Base-by-base conservation (phyloP, 805 yeast genomes). In the Ogataea glucozyma region DNA sequence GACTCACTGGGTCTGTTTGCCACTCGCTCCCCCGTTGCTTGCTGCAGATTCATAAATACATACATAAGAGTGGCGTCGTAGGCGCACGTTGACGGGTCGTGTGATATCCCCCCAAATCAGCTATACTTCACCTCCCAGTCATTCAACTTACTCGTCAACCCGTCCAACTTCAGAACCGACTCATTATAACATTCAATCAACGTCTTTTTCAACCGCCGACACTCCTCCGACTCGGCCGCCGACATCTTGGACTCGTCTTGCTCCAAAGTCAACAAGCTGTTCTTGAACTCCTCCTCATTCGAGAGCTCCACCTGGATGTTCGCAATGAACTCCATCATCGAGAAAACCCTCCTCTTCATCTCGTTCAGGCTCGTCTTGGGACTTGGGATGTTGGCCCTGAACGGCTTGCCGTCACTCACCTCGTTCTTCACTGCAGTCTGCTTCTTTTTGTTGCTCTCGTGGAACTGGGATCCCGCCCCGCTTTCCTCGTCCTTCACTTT, bases 301-400 rank as follows among this genome's bases (percentile, higher is more conserved):
- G 83, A 82, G 47, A 91, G 67, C 57, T 91, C 98, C 48, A 83
- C 65, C 62, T 89, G 96, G 1, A 95, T 85, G 40, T 96, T 73
- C 10, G 90, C 88, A 19, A 91, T 76, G 73, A 90, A 93, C 65
- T 93, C 98, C 54, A 91, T 67, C 16, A 91, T 91, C 1, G 97
- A 95, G 2, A 88, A 84, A 2, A 89, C 85, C 46, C 99, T 75
- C 57, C 88, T 81, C 43, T 89, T 77, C 87, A 91, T 84, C 62
- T 91, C 99, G 53, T 78, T 76, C 47, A 90, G 64, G 3, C 89
- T 77, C 3, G 86, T 78, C 41, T 88, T 76, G 16, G 81, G 81
- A 45, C 83, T 83, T 6, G 96, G 97, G 32, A 81, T 70, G 43
- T 96, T 77, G 11, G 98, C 97, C 53, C 80, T 85, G 35, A 88